A percentile compares a stretch with the other conserved stretches of the same genome.
Evolutionary conservation across 208 protist species (phyloP).

Genomic region (Angomonas deanei): DNA sequence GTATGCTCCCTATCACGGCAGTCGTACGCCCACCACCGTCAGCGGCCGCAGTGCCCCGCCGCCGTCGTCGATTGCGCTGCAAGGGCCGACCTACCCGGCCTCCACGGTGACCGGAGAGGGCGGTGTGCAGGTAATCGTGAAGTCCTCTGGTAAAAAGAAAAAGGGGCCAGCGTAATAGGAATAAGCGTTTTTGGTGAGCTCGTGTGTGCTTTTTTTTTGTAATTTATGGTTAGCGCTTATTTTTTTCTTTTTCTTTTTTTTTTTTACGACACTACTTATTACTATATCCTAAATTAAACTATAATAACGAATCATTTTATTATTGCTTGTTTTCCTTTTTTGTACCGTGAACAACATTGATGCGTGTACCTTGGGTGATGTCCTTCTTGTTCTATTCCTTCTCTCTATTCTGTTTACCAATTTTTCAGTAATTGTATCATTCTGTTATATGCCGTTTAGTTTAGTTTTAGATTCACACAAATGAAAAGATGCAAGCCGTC

Average conservation of each 20-base stretch:
- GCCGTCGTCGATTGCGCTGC: neutral
- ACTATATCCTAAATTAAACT: too few relatives aligned
- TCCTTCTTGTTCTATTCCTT: slow-evolving; percentile 1
- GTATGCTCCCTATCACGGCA: too few relatives aligned
- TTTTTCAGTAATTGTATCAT: too few relatives aligned
- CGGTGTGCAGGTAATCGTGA: neutral
- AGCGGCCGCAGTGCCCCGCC: neutral
- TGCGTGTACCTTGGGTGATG: neutral
- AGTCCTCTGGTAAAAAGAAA: neutral
- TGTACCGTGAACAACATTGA: neutral
- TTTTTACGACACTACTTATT: neutral
- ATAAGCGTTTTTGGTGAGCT: neutral
- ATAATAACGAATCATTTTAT: neutral
- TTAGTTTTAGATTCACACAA: too few relatives aligned
- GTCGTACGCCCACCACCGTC: too few relatives aligned
- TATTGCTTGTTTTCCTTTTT: neutral
- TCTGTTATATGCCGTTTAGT: too few relatives aligned
- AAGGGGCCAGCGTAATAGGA: neutral
- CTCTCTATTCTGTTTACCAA: neutral
- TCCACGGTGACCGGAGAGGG: too few relatives aligned
- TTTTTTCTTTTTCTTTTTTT: neutral
- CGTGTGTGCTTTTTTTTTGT: neutral
- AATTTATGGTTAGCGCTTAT: neutral
- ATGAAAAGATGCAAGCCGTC: neutral
- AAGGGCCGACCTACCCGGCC: too few relatives aligned